These are phyloP conservation scores for Golubevia sp. DNA, from an alignment of 1,284 basidiomycete genomes.

Conservation along the genomic window DNA sequence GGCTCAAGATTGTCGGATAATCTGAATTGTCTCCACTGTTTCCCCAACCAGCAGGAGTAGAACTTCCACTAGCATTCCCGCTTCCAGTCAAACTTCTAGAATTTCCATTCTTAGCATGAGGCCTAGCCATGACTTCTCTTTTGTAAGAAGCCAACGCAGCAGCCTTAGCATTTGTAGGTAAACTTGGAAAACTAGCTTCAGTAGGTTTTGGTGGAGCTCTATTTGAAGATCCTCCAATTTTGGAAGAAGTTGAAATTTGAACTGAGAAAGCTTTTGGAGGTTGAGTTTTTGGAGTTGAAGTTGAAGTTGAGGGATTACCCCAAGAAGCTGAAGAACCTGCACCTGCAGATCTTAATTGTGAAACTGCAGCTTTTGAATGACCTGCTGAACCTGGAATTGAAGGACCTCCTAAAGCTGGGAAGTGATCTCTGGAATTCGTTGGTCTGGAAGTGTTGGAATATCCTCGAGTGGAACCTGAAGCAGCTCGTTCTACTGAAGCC, in stretches of 20 bases:
- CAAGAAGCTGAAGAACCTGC: not conserved
- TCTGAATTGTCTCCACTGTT: not conserved
- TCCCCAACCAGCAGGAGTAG: not conserved
- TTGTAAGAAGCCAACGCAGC: constrained; percentile 43
- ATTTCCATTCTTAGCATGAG: not conserved
- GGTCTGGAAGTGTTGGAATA: not conserved
- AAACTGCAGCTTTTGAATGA: not conserved
- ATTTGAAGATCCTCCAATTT: not conserved
- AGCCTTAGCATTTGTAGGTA: constrained; percentile 33
- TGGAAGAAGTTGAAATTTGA: not conserved
- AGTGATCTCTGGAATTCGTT: not conserved
- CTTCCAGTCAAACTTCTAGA: not conserved
- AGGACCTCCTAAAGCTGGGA: not conserved
- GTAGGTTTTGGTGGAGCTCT: not conserved
- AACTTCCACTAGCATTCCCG: not conserved
- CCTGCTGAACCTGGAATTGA: not conserved
- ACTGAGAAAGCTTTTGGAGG: too few relatives aligned
- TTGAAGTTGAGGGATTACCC: not conserved
- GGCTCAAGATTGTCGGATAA: not conserved
- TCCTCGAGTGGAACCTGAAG: constrained; percentile 5
- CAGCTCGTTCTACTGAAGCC: constrained; percentile 53
- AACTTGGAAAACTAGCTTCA: constrained; percentile 18
- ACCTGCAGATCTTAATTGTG: not conserved
- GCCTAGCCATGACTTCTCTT: constrained; percentile 28
- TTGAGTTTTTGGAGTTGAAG: too few relatives aligned